These are phyloP conservation scores for Lasiodiplodia gonubiensis DNA, from an alignment of 2,329 filamentous ascomycete genomes.

Conservation along the genomic window DNA sequence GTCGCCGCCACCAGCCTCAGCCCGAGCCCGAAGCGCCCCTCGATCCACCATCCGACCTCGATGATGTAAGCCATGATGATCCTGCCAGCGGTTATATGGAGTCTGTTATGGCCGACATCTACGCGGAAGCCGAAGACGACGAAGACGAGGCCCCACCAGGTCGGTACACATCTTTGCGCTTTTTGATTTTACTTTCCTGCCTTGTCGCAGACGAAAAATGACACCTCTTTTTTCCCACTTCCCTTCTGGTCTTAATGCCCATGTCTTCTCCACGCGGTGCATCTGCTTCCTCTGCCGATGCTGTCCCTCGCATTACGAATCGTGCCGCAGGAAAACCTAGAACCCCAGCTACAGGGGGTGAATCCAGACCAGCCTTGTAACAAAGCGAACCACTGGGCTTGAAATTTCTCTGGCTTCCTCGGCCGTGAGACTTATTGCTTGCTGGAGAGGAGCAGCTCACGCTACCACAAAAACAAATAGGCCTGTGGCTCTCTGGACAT, in stretches of 20 bases:
- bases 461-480: neutral
- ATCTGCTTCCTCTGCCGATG: neutral
- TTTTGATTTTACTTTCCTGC: neutral
- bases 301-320: neutral
- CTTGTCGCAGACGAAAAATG: neutral
- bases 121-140: constrained; percentile 39
- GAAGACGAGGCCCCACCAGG: constrained; percentile 34
- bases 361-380: neutral
- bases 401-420: too few relatives aligned
- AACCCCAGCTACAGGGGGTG: neutral
- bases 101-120: constrained; percentile 32
- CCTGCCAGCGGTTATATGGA: constrained; percentile 18
- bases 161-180: neutral
- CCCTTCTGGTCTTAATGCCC: neutral
- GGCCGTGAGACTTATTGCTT: neutral
- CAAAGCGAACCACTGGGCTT: too few relatives aligned
- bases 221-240: constrained; percentile 2
- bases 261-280: neutral
- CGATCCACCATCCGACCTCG: constrained; percentile 27
- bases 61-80: constrained; percentile 21
- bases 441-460: neutral
- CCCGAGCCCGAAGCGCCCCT: constrained; percentile 31
- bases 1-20: constrained; percentile 35
- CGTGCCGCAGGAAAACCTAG: neutral
- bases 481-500: neutral